Evolutionary conservation across 805 yeast species (phyloP).

Genomic region (Dipodascopsis uninucleata): DNA sequence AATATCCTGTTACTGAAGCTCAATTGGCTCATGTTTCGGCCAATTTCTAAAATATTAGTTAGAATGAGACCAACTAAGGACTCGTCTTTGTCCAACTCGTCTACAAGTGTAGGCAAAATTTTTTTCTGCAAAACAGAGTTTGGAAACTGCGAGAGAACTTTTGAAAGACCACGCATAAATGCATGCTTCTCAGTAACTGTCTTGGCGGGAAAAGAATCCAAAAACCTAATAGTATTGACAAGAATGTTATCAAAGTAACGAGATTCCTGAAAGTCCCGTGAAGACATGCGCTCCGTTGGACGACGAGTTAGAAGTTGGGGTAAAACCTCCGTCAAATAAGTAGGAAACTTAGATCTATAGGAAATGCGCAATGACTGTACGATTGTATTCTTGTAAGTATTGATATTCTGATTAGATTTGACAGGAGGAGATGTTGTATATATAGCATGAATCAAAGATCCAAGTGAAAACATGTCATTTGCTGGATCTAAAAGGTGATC

Average conservation of each 20-base stretch:
- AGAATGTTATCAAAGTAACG: constrained; percentile 78
- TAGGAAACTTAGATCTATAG: constrained; percentile 55
- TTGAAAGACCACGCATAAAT: constrained; percentile 63
- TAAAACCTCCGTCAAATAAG: constrained; percentile 47
- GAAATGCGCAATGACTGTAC: constrained; percentile 39
- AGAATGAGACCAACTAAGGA: constrained; percentile 47
- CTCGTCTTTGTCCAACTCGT: constrained; percentile 43
- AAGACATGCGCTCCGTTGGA: constrained; percentile 54
- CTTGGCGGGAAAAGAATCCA: constrained; percentile 81
- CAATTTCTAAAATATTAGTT: constrained; percentile 57
- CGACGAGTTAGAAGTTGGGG: constrained; percentile 54
- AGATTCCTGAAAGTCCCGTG: constrained; percentile 67
- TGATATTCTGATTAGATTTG: constrained; percentile 50
- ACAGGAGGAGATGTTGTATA: constrained; percentile 52
- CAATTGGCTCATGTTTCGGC: constrained; percentile 64
- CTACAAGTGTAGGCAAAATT: constrained; percentile 65
- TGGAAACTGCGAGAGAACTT: constrained; percentile 57
- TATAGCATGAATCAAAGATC: constrained; percentile 66
- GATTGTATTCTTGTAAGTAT: constrained; percentile 43
- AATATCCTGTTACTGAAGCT: constrained; percentile 71
- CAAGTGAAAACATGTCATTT: constrained; percentile 82
- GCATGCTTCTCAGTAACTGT: constrained; percentile 60
- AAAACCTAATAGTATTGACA: constrained; percentile 70
- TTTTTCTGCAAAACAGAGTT: constrained; percentile 57
- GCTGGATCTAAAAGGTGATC: constrained; percentile 60